Base-by-base conservation (phyloP, 176 grass and related monocot species). In the Carex cristatella region DNA sequence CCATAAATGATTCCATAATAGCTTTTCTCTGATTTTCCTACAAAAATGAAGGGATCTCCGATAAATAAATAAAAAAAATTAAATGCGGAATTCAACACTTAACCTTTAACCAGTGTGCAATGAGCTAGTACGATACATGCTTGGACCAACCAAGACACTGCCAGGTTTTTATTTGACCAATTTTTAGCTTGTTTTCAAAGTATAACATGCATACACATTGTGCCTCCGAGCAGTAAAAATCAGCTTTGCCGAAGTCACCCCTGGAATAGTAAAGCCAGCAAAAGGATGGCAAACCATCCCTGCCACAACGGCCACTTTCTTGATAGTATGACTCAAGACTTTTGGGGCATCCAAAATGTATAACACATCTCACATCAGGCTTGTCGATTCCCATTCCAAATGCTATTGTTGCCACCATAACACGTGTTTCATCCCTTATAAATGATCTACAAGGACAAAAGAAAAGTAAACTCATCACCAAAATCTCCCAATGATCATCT, bases 341-440 rank as follows among this genome's bases (percentile, higher is more conserved):
- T 86, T 95, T 98, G 4, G 95, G 95, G 44, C 95, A 98, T 35
- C 93, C 93, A 71, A 93, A 98, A 85, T 98, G 95, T 90, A 98
- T 95, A 54, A 95, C 88, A 44, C 89, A 94, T 89, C 95, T 94
- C 86, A 98, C 78, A 88, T 98, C 89, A 84, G 93, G 95, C 69
- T 98, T 95, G 80, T 98, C 95, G 63, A 98, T 98, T 80, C 95
- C 95, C 95, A 98, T 98, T 30, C 95, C 95, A 94, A 94, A 98
- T 80, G 95, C 95, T 84, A 98, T 84, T 67, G 95, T 94, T 74
- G 95, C 95, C 81, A 98, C 91, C 93, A 98, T 93, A 51, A 98
- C 88, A 69, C 87, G 79, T 76, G 85, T 79, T 90, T 98, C 95
- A 44, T 98, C 95, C 87, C 91, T 90, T 79, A 98, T 90, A 81